phyloP scores from a whole-genome alignment of 176 grass and related monocot genomes.

The Juncus effusus region DNA sequence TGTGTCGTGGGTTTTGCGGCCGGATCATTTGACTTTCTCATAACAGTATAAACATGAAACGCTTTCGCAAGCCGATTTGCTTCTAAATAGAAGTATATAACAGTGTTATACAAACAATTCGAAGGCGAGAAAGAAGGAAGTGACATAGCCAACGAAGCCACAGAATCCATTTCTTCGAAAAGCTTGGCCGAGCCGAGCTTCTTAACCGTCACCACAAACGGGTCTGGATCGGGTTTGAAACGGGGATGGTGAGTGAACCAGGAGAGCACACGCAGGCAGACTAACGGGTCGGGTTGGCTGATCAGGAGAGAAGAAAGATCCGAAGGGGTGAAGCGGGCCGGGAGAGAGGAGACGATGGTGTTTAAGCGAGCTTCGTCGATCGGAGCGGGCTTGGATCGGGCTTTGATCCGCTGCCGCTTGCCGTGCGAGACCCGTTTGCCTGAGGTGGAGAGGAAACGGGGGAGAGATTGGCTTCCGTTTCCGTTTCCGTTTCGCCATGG shows the following conservation, averaged over 20 bases:
- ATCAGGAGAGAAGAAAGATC: constrained; percentile 46
- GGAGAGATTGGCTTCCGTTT: not conserved
- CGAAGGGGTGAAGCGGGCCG: constrained; percentile 49
- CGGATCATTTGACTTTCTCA: constrained; percentile 54
- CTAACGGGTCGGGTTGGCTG: constrained; percentile 40
- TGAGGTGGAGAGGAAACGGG: constrained; percentile 15
- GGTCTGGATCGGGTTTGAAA: constrained; percentile 38
- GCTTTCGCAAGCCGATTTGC: constrained; percentile 60
- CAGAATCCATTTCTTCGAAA: constrained; percentile 60
- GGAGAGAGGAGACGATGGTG: constrained; percentile 53
- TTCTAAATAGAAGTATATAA: constrained; percentile 85
- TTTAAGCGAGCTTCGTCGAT: constrained; percentile 30
- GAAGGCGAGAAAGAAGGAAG: constrained; percentile 49
- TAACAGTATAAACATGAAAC: constrained; percentile 85
- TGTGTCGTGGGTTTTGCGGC: constrained; percentile 39
- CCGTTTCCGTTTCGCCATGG: not conserved
- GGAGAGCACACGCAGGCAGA: constrained; percentile 55
- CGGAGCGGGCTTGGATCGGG: constrained; percentile 12
- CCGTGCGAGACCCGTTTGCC: constrained; percentile 1
- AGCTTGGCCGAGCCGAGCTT: constrained; percentile 49
- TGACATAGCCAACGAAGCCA: constrained; percentile 54
- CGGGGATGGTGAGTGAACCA: constrained; percentile 44
- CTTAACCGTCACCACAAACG: constrained; percentile 59
- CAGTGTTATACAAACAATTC: constrained; percentile 36
- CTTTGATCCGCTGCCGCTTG: constrained; percentile 13